Evolutionary conservation across 2,329 filamentous ascomycete species (phyloP), one percentile per base, ranked within the genome.

Genomic region (Coniella lustricola): DNA sequence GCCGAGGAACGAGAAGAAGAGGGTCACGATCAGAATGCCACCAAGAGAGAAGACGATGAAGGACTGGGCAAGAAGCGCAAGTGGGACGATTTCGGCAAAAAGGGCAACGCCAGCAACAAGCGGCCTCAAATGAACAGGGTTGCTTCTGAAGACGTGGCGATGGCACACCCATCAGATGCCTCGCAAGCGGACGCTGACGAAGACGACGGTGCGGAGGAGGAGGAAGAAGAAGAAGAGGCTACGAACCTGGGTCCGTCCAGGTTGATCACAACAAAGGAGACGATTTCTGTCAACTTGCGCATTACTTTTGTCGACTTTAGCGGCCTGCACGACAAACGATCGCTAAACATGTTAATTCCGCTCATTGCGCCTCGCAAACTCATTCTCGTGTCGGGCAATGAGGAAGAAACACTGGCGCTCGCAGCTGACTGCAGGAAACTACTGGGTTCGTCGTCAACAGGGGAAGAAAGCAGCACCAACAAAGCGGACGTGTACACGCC

Each of bases 341-440:
- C 89, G 64, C 72, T 98, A 42, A 88, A 91, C 66, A 96, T 96
- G 84, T 71, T 98, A 46, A 89, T 98, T 43, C 93, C 93, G 0
- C 77, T 97, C 5, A 95, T 98, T 56, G 84, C 90, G 60, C 93
- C 93, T 5, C 84, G 91, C 47, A 98, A 98, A 65, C 76, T 98
- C 45, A 94, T 98, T 54, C 76, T 98, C n/a, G 80, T 95, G 3
- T 86, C 85, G 25, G 93, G 93, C 22, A 84, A 79, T 60, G 74
- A 78, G 53, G 79, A 84, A 16, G 93, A 98, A 64, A 97, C 91
- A 0, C 69, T 78, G 49, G 73, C 81, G 2, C 76, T 97, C 18
- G 90, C 91, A 2, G 75, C 79, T 8, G 89, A 95, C 65, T 95
- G 89, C 64, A 81, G 84, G 51, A 82, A 82, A 57, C 71, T 90